Evolutionary conservation across 2,329 filamentous ascomycete species (phyloP), one percentile per base, ranked within the genome.

Genomic region (Zymoseptoria brevis): DNA sequence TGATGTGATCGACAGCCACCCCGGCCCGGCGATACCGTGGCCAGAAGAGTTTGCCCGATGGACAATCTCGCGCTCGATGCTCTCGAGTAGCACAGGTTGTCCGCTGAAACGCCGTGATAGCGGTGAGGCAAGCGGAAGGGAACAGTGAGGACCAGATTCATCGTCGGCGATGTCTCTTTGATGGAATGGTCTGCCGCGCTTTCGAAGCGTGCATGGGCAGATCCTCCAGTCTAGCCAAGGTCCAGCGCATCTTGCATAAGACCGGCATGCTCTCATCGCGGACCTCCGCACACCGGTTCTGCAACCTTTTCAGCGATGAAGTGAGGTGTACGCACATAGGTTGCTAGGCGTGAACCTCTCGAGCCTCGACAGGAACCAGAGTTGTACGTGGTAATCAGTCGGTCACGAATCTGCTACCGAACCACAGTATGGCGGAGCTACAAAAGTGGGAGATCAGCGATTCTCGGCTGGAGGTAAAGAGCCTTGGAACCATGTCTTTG

Each of bases 371-470:
- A n/a, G 6, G 13, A 16, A 45, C 13, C 26, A 29, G 35, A 45
- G 2, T n/a, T 16, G 7, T 6, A 13, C 11, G 35, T 45, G 13
- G 11, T 41, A 16, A 45, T 45, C 35, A 16, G 35, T 45, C 35
- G 35, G 13, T 6, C 11, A 4, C 5, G 3, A 11, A 2, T 13
- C 16, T 13, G 35, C 35, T 41, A 16, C 35, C 35, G 35, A 11
- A 45, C 35, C 35, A 45, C 35, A 45, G 9, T 55, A 29, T 30
- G 35, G 64, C 66, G 64, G 66, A 63, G 49, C 64, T 71, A 49
- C 63, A 64, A 49, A 70, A 69, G 59, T 71, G 68, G 62, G 65
- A 69, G 58, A 69, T 70, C 54, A 64, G 61, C 13, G 70, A 72
- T 60, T 69, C 67, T n/a, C 66, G 68, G 54, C 67, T 72, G 51